Evolutionary conservation across 768 basidiomycete genomes (phyloP).

Genomic region (Coprinopsis sp.): DNA sequence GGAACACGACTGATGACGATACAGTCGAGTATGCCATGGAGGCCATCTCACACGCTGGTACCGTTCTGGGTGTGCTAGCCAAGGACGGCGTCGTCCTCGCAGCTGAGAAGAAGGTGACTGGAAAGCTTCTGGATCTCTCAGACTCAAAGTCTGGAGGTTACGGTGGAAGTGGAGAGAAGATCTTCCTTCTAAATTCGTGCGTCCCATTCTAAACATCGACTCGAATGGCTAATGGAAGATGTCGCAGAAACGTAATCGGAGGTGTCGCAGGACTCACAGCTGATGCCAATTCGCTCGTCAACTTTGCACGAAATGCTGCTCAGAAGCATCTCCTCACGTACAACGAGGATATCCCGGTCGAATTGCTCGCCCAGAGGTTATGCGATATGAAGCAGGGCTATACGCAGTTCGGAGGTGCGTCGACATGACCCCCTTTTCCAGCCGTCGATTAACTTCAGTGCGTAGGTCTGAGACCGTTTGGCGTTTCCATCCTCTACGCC

Average conservation of each 20-base stretch:
- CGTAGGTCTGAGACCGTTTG: slow-evolving; percentile 92
- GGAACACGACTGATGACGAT: slow-evolving; percentile 8
- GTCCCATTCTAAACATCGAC: slow-evolving; percentile 21
- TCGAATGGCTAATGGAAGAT: not conserved
- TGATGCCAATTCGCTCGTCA: slow-evolving; percentile 96
- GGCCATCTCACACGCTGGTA: slow-evolving; percentile 93
- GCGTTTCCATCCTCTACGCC: slow-evolving; percentile 94
- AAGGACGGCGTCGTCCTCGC: slow-evolving; percentile 89
- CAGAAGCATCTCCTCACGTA: slow-evolving; percentile 86
- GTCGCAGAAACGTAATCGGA: slow-evolving; percentile 81
- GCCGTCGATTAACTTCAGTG: not conserved
- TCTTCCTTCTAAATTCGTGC: slow-evolving; percentile 90
- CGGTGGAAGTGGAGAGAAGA: slow-evolving; percentile 97
- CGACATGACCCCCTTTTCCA: not conserved
- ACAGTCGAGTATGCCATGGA: slow-evolving; percentile 99
- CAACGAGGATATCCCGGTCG: slow-evolving; percentile 98
- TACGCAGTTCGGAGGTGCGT: slow-evolving; percentile 89
- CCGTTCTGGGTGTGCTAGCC: slow-evolving; percentile 88
- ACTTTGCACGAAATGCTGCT: slow-evolving; percentile 87
- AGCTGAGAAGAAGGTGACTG: slow-evolving; percentile 97
- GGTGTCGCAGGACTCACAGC: slow-evolving; percentile 96
- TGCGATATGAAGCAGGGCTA: slow-evolving; percentile 99
- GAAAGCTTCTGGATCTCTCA: slow-evolving; percentile 91
- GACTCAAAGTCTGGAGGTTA: slow-evolving; percentile 83
- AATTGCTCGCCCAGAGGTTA: slow-evolving; percentile 86